These are phyloP conservation scores for Lactifluus piperatus DNA, from an alignment of 768 basidiomycete genomes.

Conservation along the genomic window DNA sequence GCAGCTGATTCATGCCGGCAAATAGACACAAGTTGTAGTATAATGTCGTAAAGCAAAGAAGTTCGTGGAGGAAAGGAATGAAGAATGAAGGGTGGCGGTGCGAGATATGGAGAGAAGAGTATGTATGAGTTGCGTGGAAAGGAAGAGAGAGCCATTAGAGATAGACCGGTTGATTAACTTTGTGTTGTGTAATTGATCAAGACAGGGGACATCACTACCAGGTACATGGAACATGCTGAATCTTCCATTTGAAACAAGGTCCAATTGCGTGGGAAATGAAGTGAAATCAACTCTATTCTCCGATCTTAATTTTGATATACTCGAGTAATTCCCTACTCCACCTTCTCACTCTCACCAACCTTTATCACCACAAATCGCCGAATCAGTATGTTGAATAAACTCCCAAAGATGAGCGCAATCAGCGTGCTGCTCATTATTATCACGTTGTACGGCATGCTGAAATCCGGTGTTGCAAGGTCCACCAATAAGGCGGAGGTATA, in stretches of 20 bases:
- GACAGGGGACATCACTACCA: not conserved
- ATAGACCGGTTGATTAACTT: too few relatives aligned
- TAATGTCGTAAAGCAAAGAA: not conserved
- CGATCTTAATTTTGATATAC: too few relatives aligned
- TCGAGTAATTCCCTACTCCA: too few relatives aligned
- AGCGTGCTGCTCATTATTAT: slow-evolving; percentile 93
- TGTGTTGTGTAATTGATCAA: too few relatives aligned
- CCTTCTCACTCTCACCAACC: slow-evolving; percentile 15
- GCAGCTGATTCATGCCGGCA: not conserved
- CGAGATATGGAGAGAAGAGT: not conserved
- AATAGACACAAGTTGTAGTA: not conserved
- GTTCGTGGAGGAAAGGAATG: not conserved
- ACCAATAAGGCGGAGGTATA: slow-evolving; percentile 80
- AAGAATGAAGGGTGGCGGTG: not conserved
- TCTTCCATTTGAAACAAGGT: not conserved
- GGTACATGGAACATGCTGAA: not conserved
- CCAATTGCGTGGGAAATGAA: not conserved
- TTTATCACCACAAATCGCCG: slow-evolving; percentile 62
- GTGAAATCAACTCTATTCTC: not conserved
- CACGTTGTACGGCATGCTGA: slow-evolving; percentile 99
- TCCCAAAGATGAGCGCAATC: slow-evolving; percentile 89
- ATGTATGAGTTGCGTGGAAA: not conserved
- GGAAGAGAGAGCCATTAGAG: too few relatives aligned
- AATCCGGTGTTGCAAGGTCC: slow-evolving; percentile 96
- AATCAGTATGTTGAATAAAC: slow-evolving; percentile 80